These are phyloP conservation scores for Cardamine occulta DNA, from an alignment of 345 rosid species.

Conservation along the genomic window DNA sequence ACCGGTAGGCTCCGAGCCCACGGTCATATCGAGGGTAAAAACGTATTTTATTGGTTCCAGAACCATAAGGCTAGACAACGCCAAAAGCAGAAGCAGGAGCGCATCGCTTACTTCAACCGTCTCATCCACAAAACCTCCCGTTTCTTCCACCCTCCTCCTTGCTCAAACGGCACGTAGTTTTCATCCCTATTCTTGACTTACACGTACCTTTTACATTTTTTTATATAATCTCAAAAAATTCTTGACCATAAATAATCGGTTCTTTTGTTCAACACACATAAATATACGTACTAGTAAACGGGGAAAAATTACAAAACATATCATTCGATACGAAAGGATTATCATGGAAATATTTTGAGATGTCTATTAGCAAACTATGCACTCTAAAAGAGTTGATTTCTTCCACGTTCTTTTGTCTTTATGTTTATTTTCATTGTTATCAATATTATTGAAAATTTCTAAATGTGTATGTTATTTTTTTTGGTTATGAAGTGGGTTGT, in stretches of 20 bases:
- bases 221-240: neutral
- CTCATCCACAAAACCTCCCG: constrained; percentile 53
- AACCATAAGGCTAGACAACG: constrained; percentile 96
- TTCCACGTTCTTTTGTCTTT: neutral
- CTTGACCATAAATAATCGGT: neutral
- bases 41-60: constrained; percentile 98
- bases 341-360: neutral
- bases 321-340: neutral
- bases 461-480: neutral
- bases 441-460: neutral
- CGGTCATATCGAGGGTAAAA: constrained; percentile 96
- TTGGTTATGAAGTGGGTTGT: constrained; percentile 37
- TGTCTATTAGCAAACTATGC: too few relatives aligned
- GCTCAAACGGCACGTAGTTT: constrained; percentile 57
- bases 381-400: too few relatives aligned
- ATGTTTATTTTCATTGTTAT: neutral
- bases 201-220: neutral
- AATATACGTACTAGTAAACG: too few relatives aligned
- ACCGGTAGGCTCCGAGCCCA: constrained; percentile 65
- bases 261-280: too few relatives aligned
- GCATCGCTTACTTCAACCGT: constrained; percentile 59
- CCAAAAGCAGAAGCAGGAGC: constrained; percentile 86
- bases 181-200: neutral
- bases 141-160: constrained; percentile 47
- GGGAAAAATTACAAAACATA: neutral